Evolutionary conservation across 441 rosid species (phyloP), one percentile per base, ranked within the genome.

Genomic region (Theobroma grandiflorum): DNA sequence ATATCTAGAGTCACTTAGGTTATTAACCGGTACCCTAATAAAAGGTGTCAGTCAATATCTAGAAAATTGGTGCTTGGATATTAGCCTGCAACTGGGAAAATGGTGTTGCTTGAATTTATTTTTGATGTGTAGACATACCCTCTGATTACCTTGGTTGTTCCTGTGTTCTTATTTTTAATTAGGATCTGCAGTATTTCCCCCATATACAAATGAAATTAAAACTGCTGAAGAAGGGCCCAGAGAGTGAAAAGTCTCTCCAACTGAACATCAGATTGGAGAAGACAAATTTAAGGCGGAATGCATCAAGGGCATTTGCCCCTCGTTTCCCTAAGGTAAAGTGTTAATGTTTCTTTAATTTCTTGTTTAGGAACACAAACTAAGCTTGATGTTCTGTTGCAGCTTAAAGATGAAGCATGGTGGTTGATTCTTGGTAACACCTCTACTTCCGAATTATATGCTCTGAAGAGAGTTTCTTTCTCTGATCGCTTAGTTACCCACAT

Each of bases 391-490:
- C 52, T 74, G 72, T 76, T 77, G 77, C 87, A 91, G 98, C 75
- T 89, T 74, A 97, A 97, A 94, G 95, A 91, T 78, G 99, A 97
- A 90, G 99, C 99, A 61, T 97, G 99, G 99, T 97, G 99, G 99
- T 82, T 97, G 77, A 87, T 94, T 78, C 96, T 97, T 68, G 97
- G 98, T 37, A 92, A 95, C 83, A 82, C 93, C 37, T 75, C 87
- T 64, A 89, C 95, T 61, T 88, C 90, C 3, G 96, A 95, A 80
- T 86, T 95, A 59, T 90, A 89, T 93, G 97, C 97, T 79, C 76
- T 95, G 76, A 97, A 95, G 90, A 92, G 99, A 84, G 92, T 97
- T 74, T 91, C 98, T 55, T 93, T 97, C 91, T 78, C 90, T 11
- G 90, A 84, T 79, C 93, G 86, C 76, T 72, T 91, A 86, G 89